phyloP scores from a whole-genome alignment of 164 flowering plant species.

The Annona cherimola region DNA sequence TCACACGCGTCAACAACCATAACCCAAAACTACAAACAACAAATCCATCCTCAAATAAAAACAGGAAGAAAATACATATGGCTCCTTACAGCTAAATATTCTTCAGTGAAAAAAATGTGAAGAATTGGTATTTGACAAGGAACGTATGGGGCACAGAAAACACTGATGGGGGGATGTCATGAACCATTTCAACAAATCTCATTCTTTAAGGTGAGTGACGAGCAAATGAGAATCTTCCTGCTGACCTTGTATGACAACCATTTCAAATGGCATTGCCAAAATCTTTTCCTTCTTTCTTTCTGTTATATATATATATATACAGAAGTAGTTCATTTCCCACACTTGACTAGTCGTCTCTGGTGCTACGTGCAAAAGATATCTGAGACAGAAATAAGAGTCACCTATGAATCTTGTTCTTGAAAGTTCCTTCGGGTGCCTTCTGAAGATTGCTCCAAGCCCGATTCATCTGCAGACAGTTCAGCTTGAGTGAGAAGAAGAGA shows the following conservation, averaged over 20 bases:
- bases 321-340: no score
- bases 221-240: background rate
- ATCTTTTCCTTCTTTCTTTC: no score
- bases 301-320: no score
- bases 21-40: conserved; percentile 54
- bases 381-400: conserved; percentile 11
- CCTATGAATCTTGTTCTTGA: conserved; percentile 79
- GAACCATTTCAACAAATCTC: background rate
- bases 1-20: conserved; percentile 62
- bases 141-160: background rate
- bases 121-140: background rate
- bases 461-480: conserved; percentile 53
- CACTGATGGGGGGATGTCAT: background rate
- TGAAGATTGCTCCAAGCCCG: conserved; percentile 69
- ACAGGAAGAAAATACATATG: background rate
- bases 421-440: conserved; percentile 69
- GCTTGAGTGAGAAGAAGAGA: background rate
- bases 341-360: no score
- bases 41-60: background rate
- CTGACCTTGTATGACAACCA: background rate
- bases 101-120: background rate
- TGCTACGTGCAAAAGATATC: no score
- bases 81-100: background rate
- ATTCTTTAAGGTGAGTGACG: background rate
- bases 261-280: background rate